These are phyloP conservation scores for Ziziphus jujuba DNA, from an alignment of 306 rosid species.

Conservation along the genomic window DNA sequence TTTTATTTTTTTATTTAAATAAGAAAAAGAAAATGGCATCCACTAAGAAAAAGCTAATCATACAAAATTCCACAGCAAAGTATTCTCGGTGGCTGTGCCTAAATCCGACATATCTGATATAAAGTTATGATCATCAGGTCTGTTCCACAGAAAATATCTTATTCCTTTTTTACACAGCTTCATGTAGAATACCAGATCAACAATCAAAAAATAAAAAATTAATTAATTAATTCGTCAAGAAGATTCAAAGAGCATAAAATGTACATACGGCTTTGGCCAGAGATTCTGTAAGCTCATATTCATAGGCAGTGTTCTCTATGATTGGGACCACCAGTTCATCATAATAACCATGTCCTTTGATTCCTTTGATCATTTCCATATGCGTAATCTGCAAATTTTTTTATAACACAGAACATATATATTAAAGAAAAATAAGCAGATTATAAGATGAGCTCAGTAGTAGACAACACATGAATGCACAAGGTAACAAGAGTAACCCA, in stretches of 20 bases:
- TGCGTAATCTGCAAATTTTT: conserved; percentile 82
- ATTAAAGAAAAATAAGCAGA: conserved; percentile 11
- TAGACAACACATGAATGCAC: conserved; percentile 18
- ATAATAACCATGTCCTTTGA: conserved; percentile 94
- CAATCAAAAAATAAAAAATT: conserved; percentile 4
- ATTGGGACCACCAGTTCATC: conserved; percentile 97
- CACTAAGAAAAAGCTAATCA: conserved; percentile 11
- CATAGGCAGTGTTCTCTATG: conserved; percentile 87
- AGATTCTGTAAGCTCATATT: conserved; percentile 83
- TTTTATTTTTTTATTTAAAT: not conserved
- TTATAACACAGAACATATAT: conserved; percentile 18
- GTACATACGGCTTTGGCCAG: conserved; percentile 92
- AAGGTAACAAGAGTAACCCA: conserved; percentile 2
- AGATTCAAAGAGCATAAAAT: conserved; percentile 5
- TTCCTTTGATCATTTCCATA: conserved; percentile 99
- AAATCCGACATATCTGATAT: not conserved
- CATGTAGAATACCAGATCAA: not conserved
- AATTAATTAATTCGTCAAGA: not conserved
- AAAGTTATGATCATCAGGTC: not conserved
- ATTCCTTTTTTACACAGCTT: not conserved
- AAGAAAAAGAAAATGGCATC: not conserved
- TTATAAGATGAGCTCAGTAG: conserved; percentile 1
- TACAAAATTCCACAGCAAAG: not conserved
- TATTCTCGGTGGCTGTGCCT: not conserved
- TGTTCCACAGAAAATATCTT: not conserved